Evolutionary conservation across 1,139 yeast genomes (phyloP).

Genomic region (Scheffersomyces segobiensis): DNA sequence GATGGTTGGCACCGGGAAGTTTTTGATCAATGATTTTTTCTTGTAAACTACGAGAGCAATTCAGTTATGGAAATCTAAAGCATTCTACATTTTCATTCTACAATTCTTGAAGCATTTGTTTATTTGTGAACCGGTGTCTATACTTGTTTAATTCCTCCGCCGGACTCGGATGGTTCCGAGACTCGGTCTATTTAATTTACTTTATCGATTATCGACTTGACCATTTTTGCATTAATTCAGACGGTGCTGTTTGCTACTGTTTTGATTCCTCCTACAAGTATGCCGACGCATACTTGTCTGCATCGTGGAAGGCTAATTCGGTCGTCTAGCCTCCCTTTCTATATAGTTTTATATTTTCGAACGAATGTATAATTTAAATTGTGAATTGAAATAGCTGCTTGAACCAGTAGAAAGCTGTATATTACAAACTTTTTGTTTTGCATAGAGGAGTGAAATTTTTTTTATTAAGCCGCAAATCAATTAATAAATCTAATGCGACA

Average conservation of each 20-base stretch:
- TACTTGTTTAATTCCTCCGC: background rate
- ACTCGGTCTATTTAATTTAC: background rate
- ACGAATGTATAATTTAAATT: background rate
- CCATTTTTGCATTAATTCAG: background rate
- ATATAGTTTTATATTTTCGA: background rate
- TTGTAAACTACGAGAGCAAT: conserved; percentile 18
- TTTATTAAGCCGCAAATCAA: background rate
- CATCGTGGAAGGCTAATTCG: background rate
- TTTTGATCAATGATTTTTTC: conserved; percentile 50
- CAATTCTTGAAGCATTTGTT: background rate
- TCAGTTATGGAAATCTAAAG: background rate
- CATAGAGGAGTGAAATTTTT: background rate
- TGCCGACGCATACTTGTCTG: background rate
- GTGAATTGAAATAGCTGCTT: background rate
- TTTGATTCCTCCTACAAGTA: background rate
- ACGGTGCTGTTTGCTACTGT: background rate
- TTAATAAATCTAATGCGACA: background rate
- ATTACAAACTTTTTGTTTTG: background rate
- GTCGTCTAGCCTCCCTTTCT: background rate
- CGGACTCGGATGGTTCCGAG: background rate
- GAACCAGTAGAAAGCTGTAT: background rate
- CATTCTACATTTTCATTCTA: background rate
- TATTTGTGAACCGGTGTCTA: background rate
- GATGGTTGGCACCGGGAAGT: conserved; percentile 53
- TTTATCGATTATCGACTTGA: background rate